A percentile compares a stretch with the other conserved stretches of the same genome.
Conservation (phyloP, 2,329 filamentous ascomycete genomes). For the Arachnopeziza araneosa region DNA sequence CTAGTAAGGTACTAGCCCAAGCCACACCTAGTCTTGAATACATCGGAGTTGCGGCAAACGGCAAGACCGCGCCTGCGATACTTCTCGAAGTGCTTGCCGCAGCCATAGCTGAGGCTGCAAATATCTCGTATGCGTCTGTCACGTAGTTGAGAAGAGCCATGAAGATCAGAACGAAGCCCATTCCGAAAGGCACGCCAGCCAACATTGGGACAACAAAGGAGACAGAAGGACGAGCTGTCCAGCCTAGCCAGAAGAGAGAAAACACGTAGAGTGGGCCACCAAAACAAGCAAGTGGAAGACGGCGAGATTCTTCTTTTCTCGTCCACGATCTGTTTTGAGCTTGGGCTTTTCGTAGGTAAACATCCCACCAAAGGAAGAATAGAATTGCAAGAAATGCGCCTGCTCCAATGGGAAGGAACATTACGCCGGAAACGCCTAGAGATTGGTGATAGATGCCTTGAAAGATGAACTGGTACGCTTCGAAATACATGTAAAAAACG, state of each 20-base stretch:
- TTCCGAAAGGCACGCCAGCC: constrained; percentile 50
- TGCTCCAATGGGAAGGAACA: constrained; percentile 50
- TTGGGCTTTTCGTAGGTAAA: constrained; percentile 45
- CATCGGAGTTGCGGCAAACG: constrained; percentile 43
- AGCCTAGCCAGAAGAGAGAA: constrained; percentile 54
- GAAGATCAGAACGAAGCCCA: constrained; percentile 49
- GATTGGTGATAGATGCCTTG: constrained; percentile 53
- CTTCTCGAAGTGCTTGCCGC: constrained; percentile 35
- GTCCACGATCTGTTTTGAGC: constrained; percentile 40
- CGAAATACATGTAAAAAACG: constrained; percentile 60
- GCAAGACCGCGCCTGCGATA: constrained; percentile 39
- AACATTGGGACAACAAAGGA: constrained; percentile 52
- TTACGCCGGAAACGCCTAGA: constrained; percentile 50
- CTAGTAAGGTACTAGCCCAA: constrained; percentile 43
- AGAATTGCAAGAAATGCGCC: constrained; percentile 47
- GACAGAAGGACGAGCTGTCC: constrained; percentile 46
- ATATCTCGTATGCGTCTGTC: constrained; percentile 50
- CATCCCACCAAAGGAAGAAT: constrained; percentile 46
- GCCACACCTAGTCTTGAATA: constrained; percentile 40
- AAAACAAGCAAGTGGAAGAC: constrained; percentile 42
- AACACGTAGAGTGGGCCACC: constrained; percentile 39
- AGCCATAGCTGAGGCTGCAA: constrained; percentile 50
- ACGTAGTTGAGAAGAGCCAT: constrained; percentile 57
- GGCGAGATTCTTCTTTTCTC: constrained; percentile 47
- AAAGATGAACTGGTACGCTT: constrained; percentile 61